phyloP scores from a whole-genome alignment of 208 protist genomes.

The Trypanosoma platydactyli region DNA sequence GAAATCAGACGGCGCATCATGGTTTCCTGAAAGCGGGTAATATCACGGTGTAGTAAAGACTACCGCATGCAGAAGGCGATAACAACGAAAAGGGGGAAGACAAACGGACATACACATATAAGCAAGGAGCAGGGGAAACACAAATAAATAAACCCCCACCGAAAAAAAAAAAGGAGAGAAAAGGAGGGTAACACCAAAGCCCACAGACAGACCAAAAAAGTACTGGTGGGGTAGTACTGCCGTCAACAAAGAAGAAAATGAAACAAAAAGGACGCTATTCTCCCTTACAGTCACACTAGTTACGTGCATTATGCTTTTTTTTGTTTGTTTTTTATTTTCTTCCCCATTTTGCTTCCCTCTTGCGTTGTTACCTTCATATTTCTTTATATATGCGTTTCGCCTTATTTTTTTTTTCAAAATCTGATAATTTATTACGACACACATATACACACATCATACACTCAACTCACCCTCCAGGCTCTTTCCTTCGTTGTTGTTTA shows the following conservation, averaged over 20 bases:
- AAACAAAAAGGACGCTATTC: background rate
- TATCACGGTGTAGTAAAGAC: too few relatives aligned
- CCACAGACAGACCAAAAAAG: too few relatives aligned
- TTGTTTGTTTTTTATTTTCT: background rate
- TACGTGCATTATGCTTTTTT: background rate
- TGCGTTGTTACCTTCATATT: background rate
- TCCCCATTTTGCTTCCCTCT: background rate
- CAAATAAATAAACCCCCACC: background rate
- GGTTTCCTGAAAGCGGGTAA: constrained; percentile 7
- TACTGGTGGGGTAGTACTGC: too few relatives aligned
- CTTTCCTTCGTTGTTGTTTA: constrained; percentile 14
- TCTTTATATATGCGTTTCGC: background rate
- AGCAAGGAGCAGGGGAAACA: background rate
- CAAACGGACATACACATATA: background rate
- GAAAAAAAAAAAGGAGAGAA: background rate
- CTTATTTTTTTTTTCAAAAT: background rate
- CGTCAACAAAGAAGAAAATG: background rate
- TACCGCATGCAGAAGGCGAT: too few relatives aligned
- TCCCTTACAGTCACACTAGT: background rate
- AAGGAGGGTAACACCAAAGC: constrained; percentile 11
- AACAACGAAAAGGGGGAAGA: too few relatives aligned
- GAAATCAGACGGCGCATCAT: constrained; percentile 68
- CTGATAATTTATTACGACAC: background rate
- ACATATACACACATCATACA: background rate
- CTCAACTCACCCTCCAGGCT: background rate